Evolutionary conservation across 768 basidiomycete species (phyloP).

Genomic region (Scleroderma bovista): DNA sequence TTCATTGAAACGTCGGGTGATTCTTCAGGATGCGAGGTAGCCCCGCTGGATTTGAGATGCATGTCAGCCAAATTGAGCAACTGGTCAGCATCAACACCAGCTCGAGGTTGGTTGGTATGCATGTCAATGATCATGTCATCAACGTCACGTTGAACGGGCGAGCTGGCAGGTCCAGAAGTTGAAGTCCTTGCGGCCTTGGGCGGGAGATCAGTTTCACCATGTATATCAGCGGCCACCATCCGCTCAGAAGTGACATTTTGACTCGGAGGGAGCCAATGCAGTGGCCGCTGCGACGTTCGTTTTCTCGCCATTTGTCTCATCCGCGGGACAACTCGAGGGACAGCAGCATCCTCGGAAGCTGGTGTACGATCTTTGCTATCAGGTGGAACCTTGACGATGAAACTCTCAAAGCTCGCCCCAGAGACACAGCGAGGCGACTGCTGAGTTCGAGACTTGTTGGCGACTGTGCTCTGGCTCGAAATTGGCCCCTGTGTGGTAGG

Average conservation of each 20-base stretch:
- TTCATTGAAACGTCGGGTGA: background rate
- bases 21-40: background rate
- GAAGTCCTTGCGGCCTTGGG: too few species aligned
- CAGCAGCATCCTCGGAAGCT: constrained; percentile 7
- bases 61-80: constrained; percentile 22
- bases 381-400: constrained; percentile 7
- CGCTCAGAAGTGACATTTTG: background rate
- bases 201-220: too few species aligned
- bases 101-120: background rate
- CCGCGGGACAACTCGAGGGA: background rate
- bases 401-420: constrained; percentile 13
- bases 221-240: too few species aligned
- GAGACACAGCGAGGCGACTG: background rate
- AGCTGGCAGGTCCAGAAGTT: too few species aligned
- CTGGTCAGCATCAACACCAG: constrained; percentile 12
- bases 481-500: background rate
- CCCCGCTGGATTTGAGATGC: constrained; percentile 11
- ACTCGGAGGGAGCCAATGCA: background rate
- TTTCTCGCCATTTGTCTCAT: background rate
- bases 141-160: too few species aligned
- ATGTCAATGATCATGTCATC: background rate
- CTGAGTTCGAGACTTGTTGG: background rate
- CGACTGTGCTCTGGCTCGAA: background rate
- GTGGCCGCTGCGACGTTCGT: background rate
- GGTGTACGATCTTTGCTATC: background rate